Percentiles rank a stretch among this genome's conserved stretches.
These are phyloP conservation scores for Sporobolomyces roseus DNA, from an alignment of 768 basidiomycete genomes.

Conservation along the genomic window DNA sequence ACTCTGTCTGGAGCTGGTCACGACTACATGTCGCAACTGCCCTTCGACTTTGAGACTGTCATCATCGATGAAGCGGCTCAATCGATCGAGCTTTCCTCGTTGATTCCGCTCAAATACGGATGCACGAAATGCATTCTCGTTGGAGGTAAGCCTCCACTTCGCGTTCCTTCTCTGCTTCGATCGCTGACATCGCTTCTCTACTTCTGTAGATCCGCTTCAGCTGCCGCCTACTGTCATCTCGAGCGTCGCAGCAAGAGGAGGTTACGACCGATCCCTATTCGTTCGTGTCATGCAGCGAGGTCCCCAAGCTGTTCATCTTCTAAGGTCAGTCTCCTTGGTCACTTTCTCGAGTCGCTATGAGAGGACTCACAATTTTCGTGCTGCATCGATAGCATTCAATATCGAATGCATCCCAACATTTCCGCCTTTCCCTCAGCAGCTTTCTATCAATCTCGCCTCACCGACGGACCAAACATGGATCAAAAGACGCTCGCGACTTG, in stretches of 20 bases:
- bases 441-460: conserved; percentile 75
- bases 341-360: background rate
- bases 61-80: conserved; percentile 99
- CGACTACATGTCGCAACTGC: conserved; percentile 64
- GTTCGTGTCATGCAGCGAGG: conserved; percentile 73
- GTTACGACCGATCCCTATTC: conserved; percentile 82
- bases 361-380: conserved; percentile 2
- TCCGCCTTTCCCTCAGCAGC: conserved; percentile 79
- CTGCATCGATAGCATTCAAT: conserved; percentile 71
- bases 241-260: conserved; percentile 58
- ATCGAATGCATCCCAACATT: conserved; percentile 98
- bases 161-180: background rate
- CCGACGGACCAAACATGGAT: conserved; percentile 86
- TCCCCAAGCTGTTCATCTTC: conserved; percentile 78
- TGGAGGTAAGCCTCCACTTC: conserved; percentile 58
- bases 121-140: conserved; percentile 85
- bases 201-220: conserved; percentile 56
- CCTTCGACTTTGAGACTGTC: conserved; percentile 85
- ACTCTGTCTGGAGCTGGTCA: conserved; percentile 92
- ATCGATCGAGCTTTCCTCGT: conserved; percentile 85
- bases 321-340: conserved; percentile 61
- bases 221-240: conserved; percentile 89
- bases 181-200: background rate
- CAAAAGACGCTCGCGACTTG: conserved; percentile 75
- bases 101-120: conserved; percentile 89